A percentile compares a stretch with the other conserved stretches of the same genome.
These are phyloP conservation scores for Lanmaoa pseudosensibilis DNA, from an alignment of 768 basidiomycete species.

Conservation along the genomic window DNA sequence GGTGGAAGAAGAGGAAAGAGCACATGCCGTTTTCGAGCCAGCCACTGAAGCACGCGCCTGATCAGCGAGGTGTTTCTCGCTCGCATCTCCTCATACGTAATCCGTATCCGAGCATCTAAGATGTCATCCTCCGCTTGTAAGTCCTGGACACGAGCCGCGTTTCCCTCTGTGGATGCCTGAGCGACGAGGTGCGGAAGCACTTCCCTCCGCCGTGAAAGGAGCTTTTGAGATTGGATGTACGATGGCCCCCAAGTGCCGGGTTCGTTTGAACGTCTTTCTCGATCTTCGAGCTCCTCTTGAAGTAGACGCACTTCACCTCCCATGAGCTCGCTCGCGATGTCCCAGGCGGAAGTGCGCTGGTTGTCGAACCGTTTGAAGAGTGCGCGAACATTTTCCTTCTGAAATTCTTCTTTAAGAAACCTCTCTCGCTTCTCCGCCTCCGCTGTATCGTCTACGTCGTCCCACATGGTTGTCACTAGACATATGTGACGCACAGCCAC, in stretches of 20 bases:
- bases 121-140: slow-evolving; percentile 2
- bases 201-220: neutral
- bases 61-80: neutral
- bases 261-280: neutral
- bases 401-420: neutral
- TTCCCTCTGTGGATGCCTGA: neutral
- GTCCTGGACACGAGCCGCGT: neutral
- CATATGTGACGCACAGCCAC: neutral
- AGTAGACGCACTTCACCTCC: neutral
- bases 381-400: neutral
- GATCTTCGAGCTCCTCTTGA: slow-evolving; percentile 1
- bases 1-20: neutral
- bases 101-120: neutral
- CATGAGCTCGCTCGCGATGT: neutral
- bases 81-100: neutral
- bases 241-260: neutral
- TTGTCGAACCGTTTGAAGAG: slow-evolving; percentile 12
- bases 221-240: neutral
- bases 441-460: no score
- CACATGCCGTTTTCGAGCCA: neutral
- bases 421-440: slow-evolving; percentile 3
- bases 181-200: neutral
- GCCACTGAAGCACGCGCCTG: slow-evolving; percentile 6
- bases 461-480: slow-evolving; percentile 10
- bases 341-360: neutral